Conservation (phyloP, 345 rosid species). For the Salix exigua region DNA sequence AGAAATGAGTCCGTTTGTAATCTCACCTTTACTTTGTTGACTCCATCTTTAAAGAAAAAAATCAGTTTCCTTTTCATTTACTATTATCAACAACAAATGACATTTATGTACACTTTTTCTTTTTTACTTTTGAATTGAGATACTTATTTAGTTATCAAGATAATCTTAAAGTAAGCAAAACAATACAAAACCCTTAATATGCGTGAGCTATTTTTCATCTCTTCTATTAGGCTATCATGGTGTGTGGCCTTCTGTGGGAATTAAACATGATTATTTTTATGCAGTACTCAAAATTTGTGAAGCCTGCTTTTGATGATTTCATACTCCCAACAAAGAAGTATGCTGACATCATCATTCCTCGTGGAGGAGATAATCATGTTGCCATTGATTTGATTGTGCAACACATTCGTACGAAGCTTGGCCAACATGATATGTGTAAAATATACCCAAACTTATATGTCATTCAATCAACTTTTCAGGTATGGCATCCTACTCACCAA, state of each 20-base stretch:
- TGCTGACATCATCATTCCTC: slow-evolving; percentile 98
- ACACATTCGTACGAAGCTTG: slow-evolving; percentile 94
- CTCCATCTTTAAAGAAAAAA: no score
- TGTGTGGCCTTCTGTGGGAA: slow-evolving; percentile 1
- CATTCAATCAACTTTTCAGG: slow-evolving; percentile 98
- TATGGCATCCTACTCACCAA: slow-evolving; percentile 22
- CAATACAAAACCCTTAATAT: no score
- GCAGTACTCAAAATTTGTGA: slow-evolving; percentile 99
- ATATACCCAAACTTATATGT: slow-evolving; percentile 89
- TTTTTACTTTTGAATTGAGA: no score
- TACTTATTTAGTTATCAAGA: no score
- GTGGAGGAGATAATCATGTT: slow-evolving; percentile 98
- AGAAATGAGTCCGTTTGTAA: no score
- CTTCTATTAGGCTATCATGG: no score
- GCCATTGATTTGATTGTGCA: slow-evolving; percentile 98
- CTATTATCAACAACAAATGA: no score
- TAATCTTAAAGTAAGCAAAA: no score
- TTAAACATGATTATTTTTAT: slow-evolving; percentile 27
- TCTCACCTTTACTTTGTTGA: no score
- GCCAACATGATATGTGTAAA: slow-evolving; percentile 97
- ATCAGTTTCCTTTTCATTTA: no score
- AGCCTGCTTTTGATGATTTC: slow-evolving; percentile 98
- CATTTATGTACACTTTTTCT: no score
- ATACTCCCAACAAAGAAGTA: slow-evolving; percentile 98
- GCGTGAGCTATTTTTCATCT: no score